Base-by-base conservation (phyloP, 306 rosid genomes). In the Mimosa bimucronata region DNA sequence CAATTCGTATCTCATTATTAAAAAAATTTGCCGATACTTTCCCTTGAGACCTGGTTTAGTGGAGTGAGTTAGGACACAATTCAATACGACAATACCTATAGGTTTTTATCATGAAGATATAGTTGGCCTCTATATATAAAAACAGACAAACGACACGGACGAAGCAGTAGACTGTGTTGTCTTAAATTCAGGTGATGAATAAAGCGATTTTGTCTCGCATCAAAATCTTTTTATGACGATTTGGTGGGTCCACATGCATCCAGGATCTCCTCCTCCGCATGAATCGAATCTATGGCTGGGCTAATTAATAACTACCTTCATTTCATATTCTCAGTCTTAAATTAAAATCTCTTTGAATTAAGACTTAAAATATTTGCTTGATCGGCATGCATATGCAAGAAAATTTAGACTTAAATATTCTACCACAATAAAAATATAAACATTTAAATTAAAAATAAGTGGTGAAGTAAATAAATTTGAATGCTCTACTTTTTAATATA, bases 171-270 rank as follows among this genome's bases (percentile, higher is more conserved):
- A 3, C n/a, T 52, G 25, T 67, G 48, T 37, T 40, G 40, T 15
- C 44, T 5, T 19, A 73, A 46, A 60, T 68, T 77, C 71, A 65
- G 28, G 53, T 34, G 48, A 69, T 34, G 48, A 69, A 40, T 18
- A 64, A 66, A 46, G 71, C 70, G 79, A 26, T 64, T 30, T 79
- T 50, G 64, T 80, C 30, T 38, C 58, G 57, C 72, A 29, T 74
- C 71, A 79, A 52, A 2, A 82, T 66, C 31, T 85, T 88, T 83
- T 66, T 44, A 75, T 13, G 88, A 45, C 50, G 92, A 85, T 90
- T 85, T 74, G 72, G 88, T 88, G 83, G 89, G 89, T 81, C 90
- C 88, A 75, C 31, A 88, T 86, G 78, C 41, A 83, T n/a, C 52
- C 34, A 3, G 65, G 85, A 79, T 71, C 64, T 79, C 26, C 48